These are phyloP conservation scores for Alternaria gansuensis DNA, from an alignment of 2,329 filamentous ascomycete genomes.

Conservation along the genomic window DNA sequence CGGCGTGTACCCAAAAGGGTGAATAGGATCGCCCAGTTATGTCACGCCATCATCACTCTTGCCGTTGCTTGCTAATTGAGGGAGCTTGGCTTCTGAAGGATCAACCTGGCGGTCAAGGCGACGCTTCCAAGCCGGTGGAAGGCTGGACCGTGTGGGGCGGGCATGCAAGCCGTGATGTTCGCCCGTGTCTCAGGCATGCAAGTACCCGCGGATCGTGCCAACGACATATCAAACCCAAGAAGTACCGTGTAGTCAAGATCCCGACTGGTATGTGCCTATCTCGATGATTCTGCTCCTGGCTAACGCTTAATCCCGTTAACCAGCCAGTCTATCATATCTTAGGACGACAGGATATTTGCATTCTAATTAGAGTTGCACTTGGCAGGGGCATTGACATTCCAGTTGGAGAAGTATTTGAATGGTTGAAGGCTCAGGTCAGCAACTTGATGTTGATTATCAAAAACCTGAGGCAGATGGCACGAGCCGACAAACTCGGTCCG, in stretches of 20 bases:
- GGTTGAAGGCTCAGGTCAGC: background rate
- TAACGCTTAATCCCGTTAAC: background rate
- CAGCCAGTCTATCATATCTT: background rate
- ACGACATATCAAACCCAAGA: background rate
- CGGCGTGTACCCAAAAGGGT: background rate
- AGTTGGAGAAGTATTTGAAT: background rate
- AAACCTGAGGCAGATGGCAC: background rate
- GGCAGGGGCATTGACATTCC: background rate
- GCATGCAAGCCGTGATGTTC: constrained; percentile 2
- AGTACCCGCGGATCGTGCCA: constrained; percentile 12
- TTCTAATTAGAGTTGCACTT: background rate
- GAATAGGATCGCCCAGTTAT: background rate
- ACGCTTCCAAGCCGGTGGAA: background rate
- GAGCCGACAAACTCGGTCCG: background rate
- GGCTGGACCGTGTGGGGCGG: background rate
- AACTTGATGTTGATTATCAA: background rate
- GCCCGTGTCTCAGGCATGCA: constrained; percentile 9
- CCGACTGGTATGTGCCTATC: background rate
- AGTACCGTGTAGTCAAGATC: background rate
- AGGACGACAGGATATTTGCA: background rate
- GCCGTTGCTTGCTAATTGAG: background rate
- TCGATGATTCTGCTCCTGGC: background rate
- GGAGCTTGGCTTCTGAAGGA: constrained; percentile 2
- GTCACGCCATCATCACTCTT: background rate
- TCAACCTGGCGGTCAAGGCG: constrained; percentile 8